Evolutionary conservation across 2,329 filamentous ascomycete species (phyloP), one percentile per base, ranked within the genome.

Genomic region (Aureobasidium subglaciale): DNA sequence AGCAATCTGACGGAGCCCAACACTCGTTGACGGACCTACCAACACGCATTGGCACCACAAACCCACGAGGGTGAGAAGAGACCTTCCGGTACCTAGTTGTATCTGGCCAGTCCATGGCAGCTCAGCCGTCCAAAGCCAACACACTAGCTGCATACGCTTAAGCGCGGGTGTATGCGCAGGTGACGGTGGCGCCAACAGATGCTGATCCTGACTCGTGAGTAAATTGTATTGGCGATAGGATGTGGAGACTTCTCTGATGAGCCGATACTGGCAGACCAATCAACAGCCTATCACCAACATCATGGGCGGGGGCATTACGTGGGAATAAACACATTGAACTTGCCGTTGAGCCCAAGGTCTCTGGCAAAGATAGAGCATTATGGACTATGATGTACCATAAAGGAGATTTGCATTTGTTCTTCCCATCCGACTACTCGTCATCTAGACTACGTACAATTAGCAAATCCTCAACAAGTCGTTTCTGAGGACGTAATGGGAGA

Each of bases 151-250:
- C 34, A 50, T 32, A 10, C 34, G 46, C 46, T 22, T 40, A 50
- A 27, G 45, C 45, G 45, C 45, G 45, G 45, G n/a, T 24, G 30
- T 35, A 48, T 48, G 32, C 29, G 22, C 42, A 45, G 27, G 42
- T 45, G 42, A 45, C 22, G 32, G 30, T n/a, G 7, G 9, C 5
- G 10, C 20, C 34, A 29, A 38, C 32, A 32, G 16, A 13, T 50
- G 34, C 34, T 16, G 46, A 50, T 50, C 46, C 34, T 50, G 45
- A 48, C 45, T 48, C 45, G 45, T 29, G 30, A 22, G 20, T 18
- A 48, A 10, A 48, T 48, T 48, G 45, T 5, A 13, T 34, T 48
- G 45, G 13, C 32, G 27, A 45, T 32, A 20, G 27, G 11, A 20
- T 45, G 42, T 45, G 42, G 27, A 45, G 30, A 27, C 20, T 5